Base-by-base conservation (phyloP, 78 protist genomes). In the Tieghemostelium lacteum region DNA sequence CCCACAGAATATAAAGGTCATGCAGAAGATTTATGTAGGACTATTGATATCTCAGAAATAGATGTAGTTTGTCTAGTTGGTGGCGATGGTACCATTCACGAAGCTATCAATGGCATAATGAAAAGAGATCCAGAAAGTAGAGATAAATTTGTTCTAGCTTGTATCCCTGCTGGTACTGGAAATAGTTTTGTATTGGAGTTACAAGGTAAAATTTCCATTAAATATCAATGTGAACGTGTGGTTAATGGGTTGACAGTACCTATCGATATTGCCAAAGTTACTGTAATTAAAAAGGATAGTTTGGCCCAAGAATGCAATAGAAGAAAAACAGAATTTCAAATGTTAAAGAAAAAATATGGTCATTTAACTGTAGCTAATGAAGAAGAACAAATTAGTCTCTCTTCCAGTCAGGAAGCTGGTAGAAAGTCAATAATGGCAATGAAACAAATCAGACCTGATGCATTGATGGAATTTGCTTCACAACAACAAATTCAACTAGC, bases 41-140 rank as follows among this genome's bases (percentile, higher is more conserved):
- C 52, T 31, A 40, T 88, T 6, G 93, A 88, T 60, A 61, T 88
- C 24, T 49, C 85, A n/a, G 67, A 42, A 24, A 49, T 77, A 0
- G 93, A 88, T 54, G 93, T 75, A 29, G 42, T 88, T 33, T 88
- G 93, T 55, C 66, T 71, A 39, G 85, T 91, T 16, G 94, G 94
- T 31, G 94, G 94, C 39, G 94, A 91, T 22, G 94, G 94, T 34
- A 77, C 89, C 0, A 73, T 91, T 14, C 94, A 91, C 52, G 94
- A 91, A 20, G 85, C 87, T 6, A 78, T 91, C 39, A 91, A 91
- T 12, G 94, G 94, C 49, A 75, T 75, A 39, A 91, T 91, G 94
- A 88, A 66, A 73, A 62, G 93, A 75, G 80, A 73, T 26, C 85
- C 76, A 42, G 87, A 88, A 16, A 45, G 87, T 20, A 20, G 93